Evolutionary conservation across 805 yeast genomes (phyloP), one percentile per base, ranked within the genome.

Genomic region (Candida vaughaniae): DNA sequence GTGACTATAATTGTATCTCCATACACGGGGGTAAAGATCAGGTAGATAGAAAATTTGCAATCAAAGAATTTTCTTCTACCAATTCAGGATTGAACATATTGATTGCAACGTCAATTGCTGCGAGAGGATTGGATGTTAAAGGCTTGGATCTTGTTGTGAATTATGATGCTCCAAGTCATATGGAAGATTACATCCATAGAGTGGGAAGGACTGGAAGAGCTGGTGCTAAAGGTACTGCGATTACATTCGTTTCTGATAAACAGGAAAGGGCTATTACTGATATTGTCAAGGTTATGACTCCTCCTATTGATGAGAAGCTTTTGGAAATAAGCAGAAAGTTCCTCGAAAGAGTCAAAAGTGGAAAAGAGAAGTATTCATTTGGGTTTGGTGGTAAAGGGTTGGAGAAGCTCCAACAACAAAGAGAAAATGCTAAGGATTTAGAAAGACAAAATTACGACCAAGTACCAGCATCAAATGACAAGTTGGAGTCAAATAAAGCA

Each of bases 121-220:
- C 99, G 0, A 71, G 99, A 44, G 99, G 99, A 0, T 65, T 93
- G 16, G 97, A 93, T 60, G 96, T 93, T n/a, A 85, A 88, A 35
- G 83, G 81, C 16, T 73, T 91, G 17, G 80, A 80, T 39, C 58
- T 90, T 29, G 98, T 93, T 2, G 67, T 93, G 5, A 85, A 93
- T 45, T 62, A 53, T 43, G 75, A 70, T n/a, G 67, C 88, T 1
- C 95, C 96, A 0, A 85, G 74, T 45, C 95, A 90, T 42, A 73
- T 89, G 72, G 98, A 95, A 45, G 98, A 93, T 56, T 93, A 93
- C 53, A 91, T 93, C 9, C 99, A 93, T 62, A 74, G 98, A 6
- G 95, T 90, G 1, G 99, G 99, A 0, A 69, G 99, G 40, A 93
- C 99, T 0, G 99, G 97, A 0, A 71, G 99, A 42, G 98, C 97